A percentile compares a stretch with the other conserved stretches of the same genome.
phyloP scores from a whole-genome alignment of 1,284 basidiomycete genomes.

The Trichosporon ovoides region DNA sequence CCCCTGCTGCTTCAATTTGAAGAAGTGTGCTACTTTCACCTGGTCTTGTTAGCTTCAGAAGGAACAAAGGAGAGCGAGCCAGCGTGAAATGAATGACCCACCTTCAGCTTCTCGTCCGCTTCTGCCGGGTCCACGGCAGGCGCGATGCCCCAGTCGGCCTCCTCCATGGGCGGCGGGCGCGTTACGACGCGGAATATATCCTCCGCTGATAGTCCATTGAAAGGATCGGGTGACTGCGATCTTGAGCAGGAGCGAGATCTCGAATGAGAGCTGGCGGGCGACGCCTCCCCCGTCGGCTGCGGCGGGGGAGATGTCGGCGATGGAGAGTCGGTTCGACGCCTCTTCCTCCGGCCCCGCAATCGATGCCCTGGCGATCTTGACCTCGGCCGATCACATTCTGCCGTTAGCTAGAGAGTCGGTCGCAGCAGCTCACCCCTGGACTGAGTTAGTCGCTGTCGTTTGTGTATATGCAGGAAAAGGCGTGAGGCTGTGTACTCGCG shows the following conservation, averaged over 20 bases:
- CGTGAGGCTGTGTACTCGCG: conserved; percentile 16
- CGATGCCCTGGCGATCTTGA: background rate
- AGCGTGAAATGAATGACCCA: conserved; percentile 40
- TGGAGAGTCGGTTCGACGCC: background rate
- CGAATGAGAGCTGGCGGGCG: background rate
- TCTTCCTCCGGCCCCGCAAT: background rate
- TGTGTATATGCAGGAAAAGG: background rate
- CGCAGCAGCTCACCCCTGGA: background rate
- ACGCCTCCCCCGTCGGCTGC: background rate
- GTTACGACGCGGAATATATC: background rate
- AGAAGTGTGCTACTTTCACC: conserved; percentile 73
- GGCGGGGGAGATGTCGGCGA: background rate
- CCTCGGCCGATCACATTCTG: background rate
- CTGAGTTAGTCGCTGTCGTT: background rate
- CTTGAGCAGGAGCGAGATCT: background rate
- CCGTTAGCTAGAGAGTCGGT: background rate
- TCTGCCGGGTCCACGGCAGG: conserved; percentile 53
- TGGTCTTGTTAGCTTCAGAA: conserved; percentile 39
- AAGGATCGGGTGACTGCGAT: background rate
- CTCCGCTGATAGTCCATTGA: background rate
- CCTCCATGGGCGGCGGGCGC: conserved; percentile 49
- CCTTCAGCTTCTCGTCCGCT: conserved; percentile 61
- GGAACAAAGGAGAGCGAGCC: too few relatives aligned
- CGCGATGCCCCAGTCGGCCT: conserved; percentile 74
- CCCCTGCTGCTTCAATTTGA: conserved; percentile 62